phyloP scores from a whole-genome alignment of 202 grass and related monocot genomes.

The Brachypodium distachyon region DNA sequence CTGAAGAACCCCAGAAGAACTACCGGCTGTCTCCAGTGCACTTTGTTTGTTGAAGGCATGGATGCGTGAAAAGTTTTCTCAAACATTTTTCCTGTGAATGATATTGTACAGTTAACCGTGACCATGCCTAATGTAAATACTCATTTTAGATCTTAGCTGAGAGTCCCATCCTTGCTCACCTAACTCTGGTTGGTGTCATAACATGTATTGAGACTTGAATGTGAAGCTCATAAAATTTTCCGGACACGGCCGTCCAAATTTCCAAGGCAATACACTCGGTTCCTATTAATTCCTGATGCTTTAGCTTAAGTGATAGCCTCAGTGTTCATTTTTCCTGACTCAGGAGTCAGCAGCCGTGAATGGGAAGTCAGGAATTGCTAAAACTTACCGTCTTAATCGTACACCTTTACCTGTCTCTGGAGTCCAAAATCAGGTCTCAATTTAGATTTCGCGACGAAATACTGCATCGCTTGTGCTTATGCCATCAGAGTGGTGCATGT shows the following conservation, averaged over 20 bases:
- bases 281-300: background rate
- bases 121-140: conserved; percentile 27
- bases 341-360: background rate
- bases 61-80: background rate
- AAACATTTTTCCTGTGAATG: conserved; percentile 9
- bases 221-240: background rate
- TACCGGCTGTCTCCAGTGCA: background rate
- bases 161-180: background rate
- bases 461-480: background rate
- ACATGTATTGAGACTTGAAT: background rate
- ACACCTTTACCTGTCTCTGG: background rate
- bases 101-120: conserved; percentile 30
- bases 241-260: background rate
- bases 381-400: background rate
- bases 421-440: background rate
- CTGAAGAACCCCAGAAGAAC: conserved; percentile 7
- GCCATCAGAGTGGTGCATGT: background rate
- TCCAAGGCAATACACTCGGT: background rate
- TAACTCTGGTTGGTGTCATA: background rate
- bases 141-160: background rate
- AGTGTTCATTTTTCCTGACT: background rate
- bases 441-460: background rate
- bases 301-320: background rate
- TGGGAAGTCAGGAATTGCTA: background rate
- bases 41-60: conserved; percentile 2